Conservation (phyloP, 2,329 filamentous ascomycete species). For the Blastomyces gilchristii region DNA sequence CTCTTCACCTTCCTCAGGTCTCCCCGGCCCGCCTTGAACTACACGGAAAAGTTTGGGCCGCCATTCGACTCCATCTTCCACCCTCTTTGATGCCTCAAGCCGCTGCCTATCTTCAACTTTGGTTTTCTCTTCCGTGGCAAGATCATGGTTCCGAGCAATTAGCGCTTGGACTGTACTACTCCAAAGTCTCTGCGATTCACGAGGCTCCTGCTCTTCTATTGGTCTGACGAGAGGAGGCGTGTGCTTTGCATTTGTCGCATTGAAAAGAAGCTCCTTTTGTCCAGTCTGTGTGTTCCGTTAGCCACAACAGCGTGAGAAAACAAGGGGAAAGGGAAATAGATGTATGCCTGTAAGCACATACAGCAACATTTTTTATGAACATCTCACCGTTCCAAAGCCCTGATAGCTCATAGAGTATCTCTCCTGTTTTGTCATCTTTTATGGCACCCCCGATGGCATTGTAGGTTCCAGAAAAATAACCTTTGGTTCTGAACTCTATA, state of each 20-base stretch:
- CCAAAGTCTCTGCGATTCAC: slow-evolving; percentile 88
- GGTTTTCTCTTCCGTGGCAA: slow-evolving; percentile 92
- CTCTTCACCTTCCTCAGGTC: slow-evolving; percentile 69
- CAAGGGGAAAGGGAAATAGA: background rate
- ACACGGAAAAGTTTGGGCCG: slow-evolving; percentile 72
- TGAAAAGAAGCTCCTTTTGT: slow-evolving; percentile 80
- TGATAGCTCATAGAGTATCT: slow-evolving; percentile 80
- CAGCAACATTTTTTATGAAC: slow-evolving; percentile 73
- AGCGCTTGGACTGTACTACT: slow-evolving; percentile 69
- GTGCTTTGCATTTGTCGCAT: slow-evolving; percentile 68
- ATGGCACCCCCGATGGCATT: slow-evolving; percentile 90
- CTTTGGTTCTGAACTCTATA: slow-evolving; percentile 97
- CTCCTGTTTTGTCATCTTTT: slow-evolving; percentile 76
- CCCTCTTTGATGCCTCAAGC: slow-evolving; percentile 71
- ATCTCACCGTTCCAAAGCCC: slow-evolving; percentile 94
- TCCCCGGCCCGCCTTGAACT: slow-evolving; percentile 60
- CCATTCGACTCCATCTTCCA: slow-evolving; percentile 75
- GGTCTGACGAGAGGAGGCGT: slow-evolving; percentile 64
- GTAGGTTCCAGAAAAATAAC: slow-evolving; percentile 92
- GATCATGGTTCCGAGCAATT: slow-evolving; percentile 71
- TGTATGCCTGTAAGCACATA: slow-evolving; percentile 34
- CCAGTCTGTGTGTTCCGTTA: slow-evolving; percentile 54
- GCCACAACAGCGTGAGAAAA: background rate
- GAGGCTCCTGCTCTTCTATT: slow-evolving; percentile 73
- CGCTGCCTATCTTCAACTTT: slow-evolving; percentile 88